Base-by-base conservation (phyloP, 1,139 yeast genomes). In the Kurtzmaniella natalensis region DNA sequence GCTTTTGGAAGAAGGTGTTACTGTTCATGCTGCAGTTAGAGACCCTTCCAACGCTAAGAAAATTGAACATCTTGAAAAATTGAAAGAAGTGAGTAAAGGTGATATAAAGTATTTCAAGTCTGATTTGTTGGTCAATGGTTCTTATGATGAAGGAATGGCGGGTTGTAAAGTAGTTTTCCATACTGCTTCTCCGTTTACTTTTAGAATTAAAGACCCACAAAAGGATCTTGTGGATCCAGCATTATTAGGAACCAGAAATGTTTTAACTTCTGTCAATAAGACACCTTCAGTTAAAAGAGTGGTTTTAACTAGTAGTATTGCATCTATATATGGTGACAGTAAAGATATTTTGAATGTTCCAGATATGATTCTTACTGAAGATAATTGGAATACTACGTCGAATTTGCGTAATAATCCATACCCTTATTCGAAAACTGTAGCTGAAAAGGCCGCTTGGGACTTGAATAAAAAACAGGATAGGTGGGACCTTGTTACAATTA, bases 241-340 rank as follows among this genome's bases (percentile, higher is more conserved):
- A 2, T 37, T 59, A 14, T 41, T 51, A 9, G 67, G 66, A n/a
- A 59, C 62, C 23, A 42, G 37, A 22, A 46, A 52, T 11, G 49
- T 57, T 3, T 42, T 61, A 42, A 40, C 40, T 16, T 55, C 64
- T 0, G 59, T 69, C 31, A 53, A 60, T 43, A 46, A 56, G 20
- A 79, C 73, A 6, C 71, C 74, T 11, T 66, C 70, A 32, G 72
- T 76, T 28, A 65, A 60, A 34, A 59, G 63, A 11, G 78, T 75
- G 22, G 48, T 52, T 2, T 32, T 43, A 25, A 49, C 55, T 6
- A 51, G 57, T 5, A 49, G 52, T 8, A 38, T 36, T 31, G 56
- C 47, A 11, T 46, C 55, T n/a, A 40, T 43, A 26, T 26, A 17
- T n/a, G 29, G 29, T 26, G 29, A 26, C n/a, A 17, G 8, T n/a